Evolutionary conservation across 306 rosid species (phyloP), one percentile per base, ranked within the genome.

Genomic region (Quercus engelmannii): DNA sequence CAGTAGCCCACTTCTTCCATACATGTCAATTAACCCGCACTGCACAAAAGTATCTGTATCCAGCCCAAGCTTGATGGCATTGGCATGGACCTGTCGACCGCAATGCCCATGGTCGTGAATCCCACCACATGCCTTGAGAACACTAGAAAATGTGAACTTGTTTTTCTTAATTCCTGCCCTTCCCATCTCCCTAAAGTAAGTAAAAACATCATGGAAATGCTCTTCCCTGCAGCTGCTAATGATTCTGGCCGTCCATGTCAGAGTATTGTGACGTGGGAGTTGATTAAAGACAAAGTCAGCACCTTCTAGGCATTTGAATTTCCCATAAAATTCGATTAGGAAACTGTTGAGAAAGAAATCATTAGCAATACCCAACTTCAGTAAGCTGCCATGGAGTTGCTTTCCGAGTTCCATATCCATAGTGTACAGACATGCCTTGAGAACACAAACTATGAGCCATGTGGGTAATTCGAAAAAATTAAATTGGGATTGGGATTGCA

Each of bases 71-170:
- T 90, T 90, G 30, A 88, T 68, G 31, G 88, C 83, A 78, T 82
- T 78, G 14, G 86, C 91, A 72, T 90, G 92, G 5, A 88, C 87
- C 76, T 90, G 94, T 23, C 81, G 79, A 3, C 92, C 95, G 3
- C 78, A 78, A 4, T 57, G 71, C 49, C 84, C 89, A 46, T 58
- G 69, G 63, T 86, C 83, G 4, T 17, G 49, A 79, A 87, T 89
- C 80, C 82, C 84, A 21, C 87, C 95, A 81, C 90, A 87, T 14
- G 95, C 95, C 78, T 79, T 91, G 28, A 91, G 89, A 74, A 87
- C 88, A 80, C 87, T 87, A 1, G 91, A 87, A 79, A 91, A 77
- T 26, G 90, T 79, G 5, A 80, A 87, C 74, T 73, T 76, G 46
- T 87, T 90, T 76, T 83, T 91, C 87, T 84, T 85, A 72, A 86